A percentile compares a stretch with the other conserved stretches of the same genome.
These are phyloP conservation scores for Ceratocystis alfenasii DNA, from an alignment of 2,329 filamentous ascomycete genomes.

Conservation along the genomic window DNA sequence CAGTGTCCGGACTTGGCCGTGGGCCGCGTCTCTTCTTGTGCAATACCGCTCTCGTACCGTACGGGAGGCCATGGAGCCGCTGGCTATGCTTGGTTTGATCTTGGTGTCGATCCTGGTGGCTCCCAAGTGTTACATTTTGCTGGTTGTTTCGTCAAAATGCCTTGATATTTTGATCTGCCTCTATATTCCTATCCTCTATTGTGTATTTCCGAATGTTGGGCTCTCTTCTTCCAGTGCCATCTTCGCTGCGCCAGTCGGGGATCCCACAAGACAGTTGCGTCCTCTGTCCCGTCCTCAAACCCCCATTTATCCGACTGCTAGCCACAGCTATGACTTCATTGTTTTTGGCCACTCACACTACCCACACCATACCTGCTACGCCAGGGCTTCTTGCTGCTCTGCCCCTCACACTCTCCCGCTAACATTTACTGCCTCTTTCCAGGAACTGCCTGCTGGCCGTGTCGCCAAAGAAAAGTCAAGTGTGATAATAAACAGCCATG, in stretches of 20 bases:
- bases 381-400: background rate
- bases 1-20: background rate
- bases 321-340: constrained; percentile 9
- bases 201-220: background rate
- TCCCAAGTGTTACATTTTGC: background rate
- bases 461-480: constrained; percentile 55
- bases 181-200: background rate
- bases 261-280: background rate
- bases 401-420: background rate
- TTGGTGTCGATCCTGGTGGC: background rate
- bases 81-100: background rate
- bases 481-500: constrained; percentile 58
- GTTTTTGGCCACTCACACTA: background rate
- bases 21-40: background rate
- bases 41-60: background rate
- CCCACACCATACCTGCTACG: too few species aligned
- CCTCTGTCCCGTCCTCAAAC: background rate
- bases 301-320: background rate
- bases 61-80: background rate
- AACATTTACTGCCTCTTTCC: background rate
- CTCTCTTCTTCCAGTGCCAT: background rate
- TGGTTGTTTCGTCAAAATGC: background rate
- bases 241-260: background rate
- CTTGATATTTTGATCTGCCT: background rate
- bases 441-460: constrained; percentile 57